Conservation (phyloP, 2,329 filamentous ascomycete genomes). For the Apiospora malaysiana region DNA sequence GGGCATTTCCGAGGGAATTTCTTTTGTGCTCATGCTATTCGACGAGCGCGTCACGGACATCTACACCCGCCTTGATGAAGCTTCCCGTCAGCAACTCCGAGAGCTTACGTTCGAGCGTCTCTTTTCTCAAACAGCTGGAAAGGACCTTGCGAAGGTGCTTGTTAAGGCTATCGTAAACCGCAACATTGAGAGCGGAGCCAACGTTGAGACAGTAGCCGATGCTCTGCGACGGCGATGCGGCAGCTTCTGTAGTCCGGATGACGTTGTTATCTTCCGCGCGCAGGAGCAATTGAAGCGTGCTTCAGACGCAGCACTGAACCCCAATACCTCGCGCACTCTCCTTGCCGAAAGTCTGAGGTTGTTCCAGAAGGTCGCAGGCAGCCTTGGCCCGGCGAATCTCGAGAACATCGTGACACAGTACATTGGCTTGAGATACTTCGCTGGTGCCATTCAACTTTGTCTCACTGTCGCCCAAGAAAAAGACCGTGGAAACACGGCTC, state of each 20-base stretch:
- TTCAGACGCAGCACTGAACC: conserved; percentile 76
- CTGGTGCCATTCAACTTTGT: conserved; percentile 88
- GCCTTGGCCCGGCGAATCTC: conserved; percentile 80
- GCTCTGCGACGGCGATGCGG: conserved; percentile 90
- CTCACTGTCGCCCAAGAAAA: conserved; percentile 82
- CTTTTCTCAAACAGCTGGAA: conserved; percentile 79
- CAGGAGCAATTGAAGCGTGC: conserved; percentile 93
- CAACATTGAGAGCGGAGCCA: conserved; percentile 95
- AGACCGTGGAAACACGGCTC: conserved; percentile 84
- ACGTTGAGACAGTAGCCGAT: conserved; percentile 96
- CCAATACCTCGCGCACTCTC: conserved; percentile 76
- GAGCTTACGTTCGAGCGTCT: conserved; percentile 86
- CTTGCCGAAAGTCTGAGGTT: conserved; percentile 88
- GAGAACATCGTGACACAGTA: conserved; percentile 81
- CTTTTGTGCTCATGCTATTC: conserved; percentile 92
- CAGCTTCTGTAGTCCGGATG: conserved; percentile 96
- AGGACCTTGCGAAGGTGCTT: conserved; percentile 88
- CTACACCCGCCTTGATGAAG: conserved; percentile 74
- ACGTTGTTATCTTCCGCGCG: conserved; percentile 98
- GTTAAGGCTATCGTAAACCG: conserved; percentile 98
- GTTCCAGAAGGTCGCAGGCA: conserved; percentile 87
- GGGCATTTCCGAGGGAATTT: conserved; percentile 94
- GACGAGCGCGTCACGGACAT: conserved; percentile 94
- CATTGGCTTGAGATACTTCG: conserved; percentile 83
- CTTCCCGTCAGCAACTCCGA: conserved; percentile 70